Percentiles rank a stretch among this genome's conserved stretches.
Evolutionary conservation across 805 yeast species (phyloP).

Genomic region (Yarrowia sp.): DNA sequence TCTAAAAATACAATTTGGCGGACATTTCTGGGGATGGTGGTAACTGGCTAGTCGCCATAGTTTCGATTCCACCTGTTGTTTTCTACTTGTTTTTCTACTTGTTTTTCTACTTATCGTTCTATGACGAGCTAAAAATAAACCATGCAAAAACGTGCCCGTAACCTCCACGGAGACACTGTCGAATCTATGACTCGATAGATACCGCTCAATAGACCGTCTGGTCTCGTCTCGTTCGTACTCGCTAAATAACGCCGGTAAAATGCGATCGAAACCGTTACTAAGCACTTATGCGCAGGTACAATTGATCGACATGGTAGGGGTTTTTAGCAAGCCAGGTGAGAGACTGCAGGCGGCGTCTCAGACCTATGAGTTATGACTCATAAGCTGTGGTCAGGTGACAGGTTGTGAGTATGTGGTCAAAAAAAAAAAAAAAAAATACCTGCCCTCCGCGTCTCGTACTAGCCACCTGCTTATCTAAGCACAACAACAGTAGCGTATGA

Average conservation of each 20-base stretch:
- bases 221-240: background rate
- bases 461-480: background rate
- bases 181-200: no score
- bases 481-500: no score
- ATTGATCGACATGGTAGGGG: background rate
- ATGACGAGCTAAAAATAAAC: background rate
- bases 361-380: no score
- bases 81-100: background rate
- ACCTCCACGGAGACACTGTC: background rate
- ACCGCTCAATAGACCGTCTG: no score
- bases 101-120: background rate
- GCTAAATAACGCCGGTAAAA: background rate
- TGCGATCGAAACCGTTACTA: background rate
- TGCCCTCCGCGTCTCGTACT: background rate
- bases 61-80: no score
- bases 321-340: no score
- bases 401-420: no score
- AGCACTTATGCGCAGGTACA: constrained; percentile 11
- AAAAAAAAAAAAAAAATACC: no score
- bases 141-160: background rate
- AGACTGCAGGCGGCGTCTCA: no score
- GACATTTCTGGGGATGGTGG: no score
- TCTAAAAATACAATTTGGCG: no score
- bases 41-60: background rate
- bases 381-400: no score